Conservation (phyloP, 805 yeast genomes). For the Yarrowia yakushimensis region DNA sequence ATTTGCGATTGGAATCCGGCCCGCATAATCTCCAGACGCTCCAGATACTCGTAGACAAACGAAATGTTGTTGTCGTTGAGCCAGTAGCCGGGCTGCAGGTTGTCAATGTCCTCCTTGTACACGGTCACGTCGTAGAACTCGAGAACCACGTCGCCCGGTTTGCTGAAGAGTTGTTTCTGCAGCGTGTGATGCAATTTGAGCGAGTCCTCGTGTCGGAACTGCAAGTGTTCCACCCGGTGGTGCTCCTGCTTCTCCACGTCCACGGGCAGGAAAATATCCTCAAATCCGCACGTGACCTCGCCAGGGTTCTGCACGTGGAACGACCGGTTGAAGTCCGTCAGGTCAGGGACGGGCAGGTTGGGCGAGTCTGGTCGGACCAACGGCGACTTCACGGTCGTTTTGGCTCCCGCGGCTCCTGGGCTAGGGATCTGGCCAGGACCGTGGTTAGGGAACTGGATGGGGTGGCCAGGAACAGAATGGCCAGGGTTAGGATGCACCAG, state of each 20-base stretch:
- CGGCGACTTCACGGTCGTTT: constrained; percentile 4
- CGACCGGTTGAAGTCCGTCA: constrained; percentile 11
- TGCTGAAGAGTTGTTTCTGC: constrained; percentile 18
- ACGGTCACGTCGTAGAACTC: constrained; percentile 50
- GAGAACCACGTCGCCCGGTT: constrained; percentile 9
- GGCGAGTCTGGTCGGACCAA: constrained; percentile 8
- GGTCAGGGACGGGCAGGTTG: not conserved
- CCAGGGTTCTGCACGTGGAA: constrained; percentile 2
- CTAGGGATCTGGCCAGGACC: not conserved
- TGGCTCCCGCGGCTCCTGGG: not conserved
- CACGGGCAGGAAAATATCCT: constrained; percentile 18
- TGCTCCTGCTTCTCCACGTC: constrained; percentile 7
- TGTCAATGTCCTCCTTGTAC: constrained; percentile 55
- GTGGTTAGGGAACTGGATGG: not conserved
- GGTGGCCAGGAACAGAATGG: not conserved
- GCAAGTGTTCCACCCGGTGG: not conserved
- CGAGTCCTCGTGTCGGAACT: constrained; percentile 22
- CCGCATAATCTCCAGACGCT: constrained; percentile 34
- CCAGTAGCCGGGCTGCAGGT: constrained; percentile 66
- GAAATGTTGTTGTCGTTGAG: constrained; percentile 66
- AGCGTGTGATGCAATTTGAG: constrained; percentile 12
- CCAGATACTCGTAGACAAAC: constrained; percentile 57
- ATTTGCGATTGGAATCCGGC: constrained; percentile 37
- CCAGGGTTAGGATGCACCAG: not conserved
- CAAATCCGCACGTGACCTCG: constrained; percentile 26